Conservation (phyloP, 768 basidiomycete genomes). For the Xerocomellus amylosporus region DNA sequence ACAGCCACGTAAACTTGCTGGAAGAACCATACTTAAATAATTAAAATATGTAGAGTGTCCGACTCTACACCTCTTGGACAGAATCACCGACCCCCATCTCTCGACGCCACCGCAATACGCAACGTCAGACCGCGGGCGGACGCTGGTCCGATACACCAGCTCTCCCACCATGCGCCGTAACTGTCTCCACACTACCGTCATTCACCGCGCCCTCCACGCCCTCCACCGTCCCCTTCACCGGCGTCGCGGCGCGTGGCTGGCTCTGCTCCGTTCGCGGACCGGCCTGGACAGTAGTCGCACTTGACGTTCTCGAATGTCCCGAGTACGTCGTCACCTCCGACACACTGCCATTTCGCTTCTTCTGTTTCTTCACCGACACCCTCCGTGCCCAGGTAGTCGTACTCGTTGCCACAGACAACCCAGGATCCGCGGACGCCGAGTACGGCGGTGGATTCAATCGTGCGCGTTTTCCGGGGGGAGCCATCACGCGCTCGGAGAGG, state of each 20-base stretch:
- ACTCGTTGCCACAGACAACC: not conserved
- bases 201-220: not conserved
- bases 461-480: constrained; percentile 6
- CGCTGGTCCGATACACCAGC: not conserved
- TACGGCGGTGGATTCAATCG: constrained; percentile 32
- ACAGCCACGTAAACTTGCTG: no score
- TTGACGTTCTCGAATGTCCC: constrained; percentile 6
- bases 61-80: no score
- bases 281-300: not conserved
- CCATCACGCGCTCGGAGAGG: not conserved
- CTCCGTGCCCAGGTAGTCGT: not conserved
- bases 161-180: no score
- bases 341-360: not conserved
- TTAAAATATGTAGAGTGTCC: no score
- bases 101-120: constrained; percentile 3
- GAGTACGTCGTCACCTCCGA: constrained; percentile 13
- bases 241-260: not conserved
- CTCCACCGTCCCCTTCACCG: not conserved
- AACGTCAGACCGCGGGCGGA: constrained; percentile 9
- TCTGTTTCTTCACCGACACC: not conserved
- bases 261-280: not conserved
- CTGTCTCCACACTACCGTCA: not conserved
- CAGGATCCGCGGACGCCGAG: constrained; percentile 1
- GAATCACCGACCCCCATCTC: not conserved
- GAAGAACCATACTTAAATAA: no score